Conservation (phyloP, 257 asterid species). For the Galeopsis tetrahit region DNA sequence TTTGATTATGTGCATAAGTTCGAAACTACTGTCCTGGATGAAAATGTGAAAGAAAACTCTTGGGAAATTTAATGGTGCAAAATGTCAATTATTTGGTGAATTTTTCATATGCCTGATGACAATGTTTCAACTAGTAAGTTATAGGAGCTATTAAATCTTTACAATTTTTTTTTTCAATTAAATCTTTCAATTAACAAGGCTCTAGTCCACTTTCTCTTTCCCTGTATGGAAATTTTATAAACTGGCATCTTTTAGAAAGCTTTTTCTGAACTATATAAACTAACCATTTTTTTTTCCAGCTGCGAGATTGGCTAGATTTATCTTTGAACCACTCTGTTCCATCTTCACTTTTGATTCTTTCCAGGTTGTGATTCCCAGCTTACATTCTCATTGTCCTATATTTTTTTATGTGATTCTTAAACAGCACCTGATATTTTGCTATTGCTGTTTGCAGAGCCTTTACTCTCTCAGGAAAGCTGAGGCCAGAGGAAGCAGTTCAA, state of each 20-base stretch:
- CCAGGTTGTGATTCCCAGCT: conserved; percentile 56
- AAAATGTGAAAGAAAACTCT: background rate
- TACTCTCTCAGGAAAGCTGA: conserved; percentile 74
- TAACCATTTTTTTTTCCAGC: conserved; percentile 46
- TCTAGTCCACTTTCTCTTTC: conserved; percentile 25
- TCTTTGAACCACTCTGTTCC: conserved; percentile 90
- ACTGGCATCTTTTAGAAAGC: conserved; percentile 9
- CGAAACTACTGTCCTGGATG: conserved; percentile 8
- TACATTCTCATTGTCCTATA: conserved; percentile 7
- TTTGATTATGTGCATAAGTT: conserved; percentile 23
- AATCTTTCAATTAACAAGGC: conserved; percentile 1
- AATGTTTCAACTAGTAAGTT: conserved; percentile 8
- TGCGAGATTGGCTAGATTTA: conserved; percentile 91
- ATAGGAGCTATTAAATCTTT: conserved; percentile 15
- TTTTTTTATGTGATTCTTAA: conserved; percentile 27
- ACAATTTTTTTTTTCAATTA: conserved; percentile 12
- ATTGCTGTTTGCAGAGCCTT: conserved; percentile 62
- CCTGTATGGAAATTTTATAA: conserved; percentile 21
- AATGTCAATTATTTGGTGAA: conserved; percentile 24
- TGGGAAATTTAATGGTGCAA: background rate
- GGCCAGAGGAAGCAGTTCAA: conserved; percentile 82
- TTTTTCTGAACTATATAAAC: conserved; percentile 16
- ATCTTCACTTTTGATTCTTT: conserved; percentile 84
- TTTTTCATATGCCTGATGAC: conserved; percentile 7
- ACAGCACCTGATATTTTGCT: conserved; percentile 36